phyloP scores from a whole-genome alignment of 139 green algal species.

The Astrephomene gubernaculifera region DNA sequence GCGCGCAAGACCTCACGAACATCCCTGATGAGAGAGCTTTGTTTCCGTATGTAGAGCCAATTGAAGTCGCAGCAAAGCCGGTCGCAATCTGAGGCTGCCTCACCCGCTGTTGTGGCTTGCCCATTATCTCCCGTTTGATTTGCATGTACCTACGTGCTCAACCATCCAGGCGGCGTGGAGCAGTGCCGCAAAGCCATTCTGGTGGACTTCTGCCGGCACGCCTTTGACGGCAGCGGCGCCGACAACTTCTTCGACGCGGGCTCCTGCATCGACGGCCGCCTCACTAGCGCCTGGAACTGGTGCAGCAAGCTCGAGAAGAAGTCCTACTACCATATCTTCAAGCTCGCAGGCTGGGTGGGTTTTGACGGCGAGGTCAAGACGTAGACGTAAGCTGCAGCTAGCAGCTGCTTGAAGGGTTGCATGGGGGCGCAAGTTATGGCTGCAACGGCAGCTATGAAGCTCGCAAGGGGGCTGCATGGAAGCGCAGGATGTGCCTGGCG shows the following conservation, averaged over 20 bases:
- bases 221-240: constrained; percentile 91
- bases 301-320: constrained; percentile 90
- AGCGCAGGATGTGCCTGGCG: too few relatives aligned
- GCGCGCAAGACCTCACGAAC: too few relatives aligned
- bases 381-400: neutral
- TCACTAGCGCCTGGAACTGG: constrained; percentile 97
- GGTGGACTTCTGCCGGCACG: constrained; percentile 94
- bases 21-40: too few relatives aligned
- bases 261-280: constrained; percentile 92
- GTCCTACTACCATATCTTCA: constrained; percentile 86
- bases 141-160: neutral
- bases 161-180: constrained; percentile 75
- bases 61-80: too few relatives aligned
- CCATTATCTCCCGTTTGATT: neutral
- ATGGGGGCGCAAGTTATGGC: neutral
- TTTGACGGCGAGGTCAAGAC: constrained; percentile 91
- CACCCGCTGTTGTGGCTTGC: too few relatives aligned
- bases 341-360: constrained; percentile 83
- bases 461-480: too few relatives aligned
- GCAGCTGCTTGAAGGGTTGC: too few relatives aligned
- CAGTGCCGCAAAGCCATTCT: constrained; percentile 79
- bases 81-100: too few relatives aligned
- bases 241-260: constrained; percentile 95
- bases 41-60: too few relatives aligned
- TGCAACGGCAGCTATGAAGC: neutral